Base-by-base conservation (phyloP, 169 alveolate species). In the Eimeria maxima region DNA sequence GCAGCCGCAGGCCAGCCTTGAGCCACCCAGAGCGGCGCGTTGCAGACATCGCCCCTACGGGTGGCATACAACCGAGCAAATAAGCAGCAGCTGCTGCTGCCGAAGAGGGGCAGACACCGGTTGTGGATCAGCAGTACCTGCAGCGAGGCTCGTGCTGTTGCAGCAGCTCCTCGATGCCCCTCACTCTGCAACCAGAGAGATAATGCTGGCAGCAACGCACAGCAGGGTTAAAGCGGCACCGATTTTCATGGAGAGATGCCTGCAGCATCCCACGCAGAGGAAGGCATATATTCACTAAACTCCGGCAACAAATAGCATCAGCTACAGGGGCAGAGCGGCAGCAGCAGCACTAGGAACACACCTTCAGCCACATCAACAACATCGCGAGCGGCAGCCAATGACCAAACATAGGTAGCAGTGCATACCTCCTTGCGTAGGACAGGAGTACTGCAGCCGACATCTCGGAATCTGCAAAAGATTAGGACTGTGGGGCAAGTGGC, bases 61-160 rank as follows among this genome's bases (percentile, higher is more conserved):
- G 4, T 18, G 29, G 87, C 47, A 45, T 29, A 13, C 10, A 73
- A 1, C 24, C 44, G 42, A 53, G 90, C 90, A 47, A 45, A 24
- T 63, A 63, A 22, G 88, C 53, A 33, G 33, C 86, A 16, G n/a
- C 47, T 42, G 86, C 47, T 1, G 65, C 69, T 20, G 90, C 24
- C 16, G 69, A 5, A 20, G 47, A 53, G 13, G 13, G 53, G 38
- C 47, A 20, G 45, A 53, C 24, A 20, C n/a, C 22, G 14, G 2
- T 2, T 22, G 20, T 22, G 22, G 55, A 0, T 16, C 6, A n/a
- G 29, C 24, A 11, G 5, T 86, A 84, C 93, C 95, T 83, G 97
- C 97, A 95, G n/a, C 97, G 97, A 20, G 86, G 94, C 38, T 95
- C 97, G 71, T 95, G 97, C 22, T 50, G 86, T 55, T n/a, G 94